phyloP scores from a whole-genome alignment of 805 yeast genomes.

The Millerago galiae region DNA sequence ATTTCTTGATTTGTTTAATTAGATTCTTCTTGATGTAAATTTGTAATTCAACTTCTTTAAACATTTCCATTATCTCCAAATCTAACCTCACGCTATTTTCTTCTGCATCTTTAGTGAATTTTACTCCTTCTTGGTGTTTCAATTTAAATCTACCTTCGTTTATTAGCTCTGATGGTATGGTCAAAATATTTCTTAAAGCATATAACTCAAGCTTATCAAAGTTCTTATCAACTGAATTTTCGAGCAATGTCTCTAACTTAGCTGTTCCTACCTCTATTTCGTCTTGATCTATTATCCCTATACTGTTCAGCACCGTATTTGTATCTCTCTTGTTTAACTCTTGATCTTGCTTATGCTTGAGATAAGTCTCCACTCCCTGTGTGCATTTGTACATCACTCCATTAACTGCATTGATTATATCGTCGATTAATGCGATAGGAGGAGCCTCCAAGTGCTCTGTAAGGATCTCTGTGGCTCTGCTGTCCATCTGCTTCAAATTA shows the following conservation, averaged over 20 bases:
- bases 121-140: slow-evolving; percentile 59
- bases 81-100: slow-evolving; percentile 23
- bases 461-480: slow-evolving; percentile 41
- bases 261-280: slow-evolving; percentile 76
- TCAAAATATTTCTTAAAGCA: slow-evolving; percentile 67
- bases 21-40: slow-evolving; percentile 36
- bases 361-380: slow-evolving; percentile 64
- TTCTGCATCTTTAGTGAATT: slow-evolving; percentile 15
- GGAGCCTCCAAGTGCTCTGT: slow-evolving; percentile 86
- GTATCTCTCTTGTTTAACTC: background rate
- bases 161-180: slow-evolving; percentile 44
- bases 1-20: slow-evolving; percentile 32
- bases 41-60: slow-evolving; percentile 37
- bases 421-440: slow-evolving; percentile 78
- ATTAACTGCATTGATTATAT: slow-evolving; percentile 81
- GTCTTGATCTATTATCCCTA: slow-evolving; percentile 22
- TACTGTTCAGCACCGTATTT: slow-evolving; percentile 18
- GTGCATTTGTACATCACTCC: slow-evolving; percentile 79
- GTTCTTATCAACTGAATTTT: slow-evolving; percentile 68
- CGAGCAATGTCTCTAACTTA: slow-evolving; percentile 68
- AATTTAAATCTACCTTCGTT: slow-evolving; percentile 62
- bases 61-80: slow-evolving; percentile 26
- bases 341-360: slow-evolving; percentile 29
- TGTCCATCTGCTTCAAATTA: slow-evolving; percentile 2
- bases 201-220: slow-evolving; percentile 86